phyloP scores from a whole-genome alignment of 805 yeast genomes.

The Sugiyamaella mastotermitis region DNA sequence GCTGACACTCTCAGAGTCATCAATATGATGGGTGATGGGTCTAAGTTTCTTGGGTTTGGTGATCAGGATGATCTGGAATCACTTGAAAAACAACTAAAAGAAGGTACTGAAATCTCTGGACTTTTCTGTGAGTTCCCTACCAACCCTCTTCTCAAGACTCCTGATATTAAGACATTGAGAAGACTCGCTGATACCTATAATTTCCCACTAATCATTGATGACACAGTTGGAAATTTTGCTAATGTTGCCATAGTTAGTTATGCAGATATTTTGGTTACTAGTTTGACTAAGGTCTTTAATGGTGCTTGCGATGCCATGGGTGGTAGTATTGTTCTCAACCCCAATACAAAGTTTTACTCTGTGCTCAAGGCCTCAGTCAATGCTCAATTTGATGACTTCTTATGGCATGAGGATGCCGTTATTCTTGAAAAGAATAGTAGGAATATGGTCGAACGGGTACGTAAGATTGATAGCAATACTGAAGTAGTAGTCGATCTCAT shows the following conservation, averaged over 20 bases:
- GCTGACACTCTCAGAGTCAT: constrained; percentile 85
- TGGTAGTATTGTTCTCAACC: constrained; percentile 79
- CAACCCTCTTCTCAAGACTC: constrained; percentile 84
- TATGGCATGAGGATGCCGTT: constrained; percentile 94
- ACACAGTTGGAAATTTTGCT: constrained; percentile 86
- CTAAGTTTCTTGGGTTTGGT: constrained; percentile 78
- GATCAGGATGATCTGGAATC: constrained; percentile 60
- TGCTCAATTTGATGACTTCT: constrained; percentile 61
- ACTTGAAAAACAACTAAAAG: constrained; percentile 53
- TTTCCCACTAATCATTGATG: constrained; percentile 84
- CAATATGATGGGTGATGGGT: constrained; percentile 87
- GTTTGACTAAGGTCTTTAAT: constrained; percentile 85
- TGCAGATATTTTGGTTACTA: constrained; percentile 84
- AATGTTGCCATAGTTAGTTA: constrained; percentile 75
- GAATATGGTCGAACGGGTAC: constrained; percentile 66
- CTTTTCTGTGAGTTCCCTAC: constrained; percentile 93
- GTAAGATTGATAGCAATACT: constrained; percentile 34
- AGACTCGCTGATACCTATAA: constrained; percentile 59
- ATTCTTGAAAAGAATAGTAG: constrained; percentile 88
- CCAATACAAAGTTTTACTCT: constrained; percentile 46
- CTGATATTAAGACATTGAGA: constrained; percentile 62
- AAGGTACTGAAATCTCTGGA: constrained; percentile 65
- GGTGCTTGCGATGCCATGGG: constrained; percentile 97
- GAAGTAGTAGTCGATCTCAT: constrained; percentile 33
- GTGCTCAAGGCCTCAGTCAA: constrained; percentile 43